Evolutionary conservation across 768 basidiomycete genomes (phyloP).

Genomic region (Lactarius evosmus): DNA sequence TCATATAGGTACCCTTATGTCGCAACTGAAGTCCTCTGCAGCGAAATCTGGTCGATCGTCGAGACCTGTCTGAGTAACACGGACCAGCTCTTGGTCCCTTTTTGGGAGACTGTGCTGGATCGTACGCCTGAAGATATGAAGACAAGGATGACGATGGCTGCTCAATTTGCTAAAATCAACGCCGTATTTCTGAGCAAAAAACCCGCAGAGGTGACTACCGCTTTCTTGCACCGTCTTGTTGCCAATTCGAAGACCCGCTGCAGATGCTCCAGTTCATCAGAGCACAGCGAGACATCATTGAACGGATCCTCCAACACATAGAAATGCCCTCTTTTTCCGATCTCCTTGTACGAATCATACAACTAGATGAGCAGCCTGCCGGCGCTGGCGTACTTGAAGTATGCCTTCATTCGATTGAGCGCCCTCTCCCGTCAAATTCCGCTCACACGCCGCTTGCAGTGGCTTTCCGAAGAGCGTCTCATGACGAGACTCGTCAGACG

Average conservation of each 20-base stretch:
- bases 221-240: conserved; percentile 31
- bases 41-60: conserved; percentile 93
- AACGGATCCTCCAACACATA: conserved; percentile 79
- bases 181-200: conserved; percentile 84
- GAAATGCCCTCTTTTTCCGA: conserved; percentile 91
- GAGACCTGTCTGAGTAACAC: conserved; percentile 78
- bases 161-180: conserved; percentile 94
- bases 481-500: conserved; percentile 78
- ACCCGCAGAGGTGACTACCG: conserved; percentile 71
- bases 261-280: conserved; percentile 94
- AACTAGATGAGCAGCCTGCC: conserved; percentile 79
- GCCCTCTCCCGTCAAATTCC: conserved; percentile 35
- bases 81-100: conserved; percentile 72
- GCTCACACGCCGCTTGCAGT: conserved; percentile 49
- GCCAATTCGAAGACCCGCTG: conserved; percentile 33
- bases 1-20: conserved; percentile 81
- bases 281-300: conserved; percentile 74
- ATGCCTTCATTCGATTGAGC: conserved; percentile 41
- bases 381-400: conserved; percentile 86
- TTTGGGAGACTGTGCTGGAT: conserved; percentile 89
- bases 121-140: conserved; percentile 82
- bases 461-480: conserved; percentile 82
- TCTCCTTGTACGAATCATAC: conserved; percentile 83
- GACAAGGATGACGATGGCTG: conserved; percentile 80
- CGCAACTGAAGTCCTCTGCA: conserved; percentile 92